Percentiles rank a stretch among this genome's conserved stretches.
phyloP scores from a whole-genome alignment of 2,329 filamentous ascomycete species.

The Pleoardoris graminearum region DNA sequence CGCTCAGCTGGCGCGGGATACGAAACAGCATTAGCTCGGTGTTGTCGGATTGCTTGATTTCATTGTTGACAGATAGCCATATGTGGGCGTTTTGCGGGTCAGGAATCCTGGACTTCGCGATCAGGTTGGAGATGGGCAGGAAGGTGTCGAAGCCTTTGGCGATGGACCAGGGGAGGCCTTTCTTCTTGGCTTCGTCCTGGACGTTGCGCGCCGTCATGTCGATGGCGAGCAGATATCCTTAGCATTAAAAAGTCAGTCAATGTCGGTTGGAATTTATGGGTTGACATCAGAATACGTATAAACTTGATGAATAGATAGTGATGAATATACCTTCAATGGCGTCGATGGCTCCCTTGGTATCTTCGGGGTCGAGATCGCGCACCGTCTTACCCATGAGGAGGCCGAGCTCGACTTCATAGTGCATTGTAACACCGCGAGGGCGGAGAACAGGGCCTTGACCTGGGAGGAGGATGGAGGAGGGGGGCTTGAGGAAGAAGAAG shows the following conservation, averaged over 20 bases:
- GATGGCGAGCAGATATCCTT: slow-evolving; percentile 86
- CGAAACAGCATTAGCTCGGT: slow-evolving; percentile 94
- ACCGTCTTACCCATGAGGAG: slow-evolving; percentile 83
- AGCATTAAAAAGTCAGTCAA: not conserved
- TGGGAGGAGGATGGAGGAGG: slow-evolving; percentile 81
- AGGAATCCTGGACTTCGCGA: slow-evolving; percentile 76
- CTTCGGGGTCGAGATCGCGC: slow-evolving; percentile 73
- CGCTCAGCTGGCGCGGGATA: slow-evolving; percentile 83
- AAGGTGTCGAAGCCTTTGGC: slow-evolving; percentile 99
- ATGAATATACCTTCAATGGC: slow-evolving; percentile 70
- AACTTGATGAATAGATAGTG: not conserved
- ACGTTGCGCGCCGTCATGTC: slow-evolving; percentile 97
- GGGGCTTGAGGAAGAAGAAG: slow-evolving; percentile 98
- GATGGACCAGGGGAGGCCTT: slow-evolving; percentile 93
- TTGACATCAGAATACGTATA: not conserved
- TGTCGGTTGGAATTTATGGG: not conserved
- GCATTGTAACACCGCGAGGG: slow-evolving; percentile 80
- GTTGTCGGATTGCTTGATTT: slow-evolving; percentile 78
- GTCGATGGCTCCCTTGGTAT: slow-evolving; percentile 75
- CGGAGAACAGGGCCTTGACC: slow-evolving; percentile 77
- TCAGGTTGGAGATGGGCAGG: slow-evolving; percentile 79
- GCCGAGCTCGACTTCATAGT: slow-evolving; percentile 94
- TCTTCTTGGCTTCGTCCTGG: slow-evolving; percentile 96
- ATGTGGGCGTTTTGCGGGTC: slow-evolving; percentile 89
- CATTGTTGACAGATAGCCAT: slow-evolving; percentile 80